phyloP scores from a whole-genome alignment of 2,329 filamentous ascomycete species.

The Aspergillus pseudotamarii region DNA sequence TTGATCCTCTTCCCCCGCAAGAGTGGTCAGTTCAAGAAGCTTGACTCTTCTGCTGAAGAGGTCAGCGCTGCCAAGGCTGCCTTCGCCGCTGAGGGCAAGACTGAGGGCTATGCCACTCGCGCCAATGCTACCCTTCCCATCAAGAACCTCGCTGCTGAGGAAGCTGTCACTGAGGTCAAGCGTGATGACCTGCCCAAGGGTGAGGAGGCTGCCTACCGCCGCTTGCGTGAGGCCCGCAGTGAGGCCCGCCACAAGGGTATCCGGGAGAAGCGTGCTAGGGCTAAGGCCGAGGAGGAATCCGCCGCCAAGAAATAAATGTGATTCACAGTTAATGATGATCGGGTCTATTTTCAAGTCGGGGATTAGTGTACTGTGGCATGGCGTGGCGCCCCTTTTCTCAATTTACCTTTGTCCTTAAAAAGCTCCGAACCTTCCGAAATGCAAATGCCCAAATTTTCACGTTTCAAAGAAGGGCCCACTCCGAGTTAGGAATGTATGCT shows the following conservation, averaged over 20 bases:
- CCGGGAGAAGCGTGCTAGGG: slow-evolving; percentile 91
- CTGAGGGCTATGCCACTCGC: slow-evolving; percentile 56
- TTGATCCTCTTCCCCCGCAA: slow-evolving; percentile 98
- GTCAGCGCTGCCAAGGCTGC: slow-evolving; percentile 70
- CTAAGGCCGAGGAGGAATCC: slow-evolving; percentile 71
- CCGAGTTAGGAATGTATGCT: neutral
- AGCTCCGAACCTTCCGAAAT: slow-evolving; percentile 42
- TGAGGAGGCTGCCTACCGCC: slow-evolving; percentile 84
- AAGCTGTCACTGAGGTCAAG: slow-evolving; percentile 73
- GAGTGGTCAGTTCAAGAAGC: slow-evolving; percentile 89
- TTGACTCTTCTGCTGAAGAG: slow-evolving; percentile 82
- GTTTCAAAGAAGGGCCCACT: slow-evolving; percentile 13
- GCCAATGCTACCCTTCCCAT: slow-evolving; percentile 71
- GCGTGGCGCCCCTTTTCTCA: slow-evolving; percentile 38
- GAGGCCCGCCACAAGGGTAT: slow-evolving; percentile 79
- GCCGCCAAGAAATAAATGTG: slow-evolving; percentile 55
- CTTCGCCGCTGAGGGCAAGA: slow-evolving; percentile 50
- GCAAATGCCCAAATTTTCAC: slow-evolving; percentile 36
- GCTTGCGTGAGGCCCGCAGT: slow-evolving; percentile 80
- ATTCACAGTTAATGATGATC: slow-evolving; percentile 44
- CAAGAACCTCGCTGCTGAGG: slow-evolving; percentile 58
- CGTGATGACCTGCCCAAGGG: slow-evolving; percentile 78
- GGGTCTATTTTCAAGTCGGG: slow-evolving; percentile 41
- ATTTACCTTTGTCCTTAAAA: slow-evolving; percentile 38
- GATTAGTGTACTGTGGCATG: slow-evolving; percentile 41